A percentile compares a stretch with the other conserved stretches of the same genome.
phyloP scores from a whole-genome alignment of 345 rosid genomes.

The Adansonia digitata region DNA sequence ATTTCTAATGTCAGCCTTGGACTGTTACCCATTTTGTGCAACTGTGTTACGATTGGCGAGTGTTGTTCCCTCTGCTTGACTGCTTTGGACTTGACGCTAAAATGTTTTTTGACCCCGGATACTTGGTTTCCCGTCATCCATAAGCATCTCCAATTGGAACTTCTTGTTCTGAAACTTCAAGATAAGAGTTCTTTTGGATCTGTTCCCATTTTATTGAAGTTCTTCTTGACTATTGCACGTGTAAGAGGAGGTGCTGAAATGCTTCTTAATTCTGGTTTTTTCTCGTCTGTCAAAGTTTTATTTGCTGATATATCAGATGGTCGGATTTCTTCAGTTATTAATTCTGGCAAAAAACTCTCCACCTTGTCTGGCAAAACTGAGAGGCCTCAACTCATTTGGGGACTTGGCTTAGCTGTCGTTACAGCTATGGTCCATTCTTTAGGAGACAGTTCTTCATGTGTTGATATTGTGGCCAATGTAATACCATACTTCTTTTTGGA shows the following conservation, averaged over 20 bases:
- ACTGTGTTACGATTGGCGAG: conserved; percentile 48
- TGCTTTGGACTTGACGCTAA: conserved; percentile 50
- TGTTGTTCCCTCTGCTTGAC: conserved; percentile 58
- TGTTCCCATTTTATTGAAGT: conserved; percentile 50
- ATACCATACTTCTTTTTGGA: conserved; percentile 67
- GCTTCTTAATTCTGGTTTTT: conserved; percentile 70
- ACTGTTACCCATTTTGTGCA: conserved; percentile 68
- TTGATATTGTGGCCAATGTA: conserved; percentile 49
- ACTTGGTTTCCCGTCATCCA: conserved; percentile 84
- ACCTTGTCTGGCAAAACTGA: conserved; percentile 40
- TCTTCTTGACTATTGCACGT: conserved; percentile 71
- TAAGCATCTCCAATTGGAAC: conserved; percentile 60
- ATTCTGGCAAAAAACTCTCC: conserved; percentile 28
- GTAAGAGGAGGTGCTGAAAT: conserved; percentile 81
- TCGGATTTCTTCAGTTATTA: conserved; percentile 31
- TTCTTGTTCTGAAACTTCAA: conserved; percentile 58
- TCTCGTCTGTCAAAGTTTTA: conserved; percentile 57
- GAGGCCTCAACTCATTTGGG: conserved; percentile 62
- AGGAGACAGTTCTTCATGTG: conserved; percentile 43
- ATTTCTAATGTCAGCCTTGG: conserved; percentile 63
- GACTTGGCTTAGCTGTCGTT: conserved; percentile 75
- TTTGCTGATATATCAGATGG: conserved; percentile 47
- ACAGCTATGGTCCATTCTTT: conserved; percentile 71
- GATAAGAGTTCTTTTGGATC: conserved; percentile 45
- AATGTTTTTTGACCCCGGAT: conserved; percentile 57